Evolutionary conservation across 2,329 filamentous ascomycete species (phyloP), one percentile per base, ranked within the genome.

Genomic region (Cryphonectria parasitica): DNA sequence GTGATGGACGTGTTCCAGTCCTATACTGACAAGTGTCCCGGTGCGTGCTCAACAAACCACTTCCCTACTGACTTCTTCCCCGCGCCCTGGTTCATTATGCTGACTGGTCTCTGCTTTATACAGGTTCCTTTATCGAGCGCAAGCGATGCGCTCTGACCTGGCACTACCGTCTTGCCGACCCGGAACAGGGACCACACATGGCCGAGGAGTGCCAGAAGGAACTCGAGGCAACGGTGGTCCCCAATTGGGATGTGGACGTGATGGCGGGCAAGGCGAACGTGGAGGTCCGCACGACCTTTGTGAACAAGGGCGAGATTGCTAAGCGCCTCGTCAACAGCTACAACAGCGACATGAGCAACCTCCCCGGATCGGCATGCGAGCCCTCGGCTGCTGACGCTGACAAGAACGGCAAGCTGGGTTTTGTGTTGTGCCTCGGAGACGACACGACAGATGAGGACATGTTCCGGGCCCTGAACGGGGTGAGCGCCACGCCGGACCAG

Each of bases 371-470:
- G 28, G 45, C 72, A 5, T 67, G 60, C n/a, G 64, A 72, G 1
- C 5, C 31, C 8, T 34, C 39, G n/a, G 10, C 61, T 8, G 52
- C 71, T n/a, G 60, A 68, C 31, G 52, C 77, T 3, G 82, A 84
- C 8, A 83, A 81, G 1, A 84, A 81, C 64, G 76, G 76, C 6
- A 87, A 88, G 67, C 88, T 95, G 0, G 94, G 95, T 75, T 98
- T 98, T 77, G 90, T 97, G 15, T 86, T 98, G 66, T 99, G 96
- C 80, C 83, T 95, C 72, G 96, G 96, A 58, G 96, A 99, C 80
- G 96, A 99, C 78, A 97, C 96, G 76, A 99, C 96, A 7, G 96
- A 99, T 78, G 96, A 99, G 86, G 95, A 97, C 91, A 90, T 91
- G 89, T 98, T 98, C 88, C 92, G 93, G 69, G 91, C 94, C 19